Conservation (phyloP, 805 yeast genomes). For the Komagataella phaffii region DNA sequence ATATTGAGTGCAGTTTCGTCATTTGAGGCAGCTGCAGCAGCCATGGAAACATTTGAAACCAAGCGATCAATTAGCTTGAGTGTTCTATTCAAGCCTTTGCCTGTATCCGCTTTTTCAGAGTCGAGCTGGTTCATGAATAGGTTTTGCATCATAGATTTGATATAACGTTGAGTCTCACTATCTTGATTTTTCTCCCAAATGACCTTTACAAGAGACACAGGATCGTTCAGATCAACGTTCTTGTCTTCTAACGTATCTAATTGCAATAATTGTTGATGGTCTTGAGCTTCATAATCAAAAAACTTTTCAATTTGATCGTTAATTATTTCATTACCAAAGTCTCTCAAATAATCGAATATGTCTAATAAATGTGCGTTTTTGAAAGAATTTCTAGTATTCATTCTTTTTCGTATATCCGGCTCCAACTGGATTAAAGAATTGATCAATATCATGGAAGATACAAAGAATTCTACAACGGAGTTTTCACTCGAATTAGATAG, state of each 20-base stretch:
- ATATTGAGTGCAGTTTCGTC: constrained; percentile 60
- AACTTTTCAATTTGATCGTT: constrained; percentile 28
- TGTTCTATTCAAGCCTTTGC: constrained; percentile 28
- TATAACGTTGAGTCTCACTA: constrained; percentile 43
- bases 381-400: constrained; percentile 32
- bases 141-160: constrained; percentile 55
- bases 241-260: constrained; percentile 22
- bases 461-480: constrained; percentile 40
- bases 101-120: constrained; percentile 30
- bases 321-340: constrained; percentile 26
- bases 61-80: constrained; percentile 41
- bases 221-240: constrained; percentile 52
- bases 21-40: constrained; percentile 30
- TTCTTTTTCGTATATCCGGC: constrained; percentile 22
- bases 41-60: constrained; percentile 36
- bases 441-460: constrained; percentile 35
- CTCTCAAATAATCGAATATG: constrained; percentile 21
- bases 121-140: constrained; percentile 35
- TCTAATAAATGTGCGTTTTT: constrained; percentile 26
- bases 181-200: constrained; percentile 45
- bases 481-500: constrained; percentile 44
- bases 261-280: constrained; percentile 24
- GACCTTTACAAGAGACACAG: constrained; percentile 51
- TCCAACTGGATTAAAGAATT: constrained; percentile 31
- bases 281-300: constrained; percentile 24